A percentile compares a stretch with the other conserved stretches of the same genome.
Conservation (phyloP, 2,329 filamentous ascomycete species). For the Onygenales sp. region DNA sequence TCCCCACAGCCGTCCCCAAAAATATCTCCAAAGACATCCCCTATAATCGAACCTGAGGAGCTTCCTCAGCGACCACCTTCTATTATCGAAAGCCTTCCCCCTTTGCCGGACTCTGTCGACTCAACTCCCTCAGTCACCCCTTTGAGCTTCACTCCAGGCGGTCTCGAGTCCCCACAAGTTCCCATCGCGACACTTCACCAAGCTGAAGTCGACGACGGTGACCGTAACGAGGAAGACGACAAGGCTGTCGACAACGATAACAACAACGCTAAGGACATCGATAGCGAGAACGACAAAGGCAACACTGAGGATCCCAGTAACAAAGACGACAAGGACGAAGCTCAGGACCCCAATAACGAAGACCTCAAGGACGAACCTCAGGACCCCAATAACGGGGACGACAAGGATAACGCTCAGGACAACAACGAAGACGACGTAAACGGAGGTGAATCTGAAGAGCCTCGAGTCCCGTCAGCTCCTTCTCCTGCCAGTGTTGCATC, state of each 20-base stretch:
- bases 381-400: not conserved
- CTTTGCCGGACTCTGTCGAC: conserved; percentile 8
- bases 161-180: not conserved
- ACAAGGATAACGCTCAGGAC: not conserved
- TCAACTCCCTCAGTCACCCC: conserved; percentile 7
- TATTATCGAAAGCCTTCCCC: conserved; percentile 14
- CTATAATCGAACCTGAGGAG: conserved; percentile 5
- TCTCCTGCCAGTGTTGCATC: not conserved
- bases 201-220: not conserved
- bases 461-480: not conserved
- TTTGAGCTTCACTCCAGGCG: conserved; percentile 5
- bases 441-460: conserved; percentile 1
- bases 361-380: not conserved
- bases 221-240: not conserved
- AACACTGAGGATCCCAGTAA: not conserved
- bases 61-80: conserved; percentile 1
- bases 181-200: not conserved
- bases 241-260: not conserved
- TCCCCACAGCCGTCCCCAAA: not conserved
- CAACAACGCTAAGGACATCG: not conserved
- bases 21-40: not conserved
- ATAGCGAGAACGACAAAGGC: not conserved
- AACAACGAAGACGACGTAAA: not conserved
- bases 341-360: not conserved
- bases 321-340: conserved; percentile 1